Evolutionary conservation across 129 eudicot species (phyloP).

Genomic region (Saussurea involucrata): DNA sequence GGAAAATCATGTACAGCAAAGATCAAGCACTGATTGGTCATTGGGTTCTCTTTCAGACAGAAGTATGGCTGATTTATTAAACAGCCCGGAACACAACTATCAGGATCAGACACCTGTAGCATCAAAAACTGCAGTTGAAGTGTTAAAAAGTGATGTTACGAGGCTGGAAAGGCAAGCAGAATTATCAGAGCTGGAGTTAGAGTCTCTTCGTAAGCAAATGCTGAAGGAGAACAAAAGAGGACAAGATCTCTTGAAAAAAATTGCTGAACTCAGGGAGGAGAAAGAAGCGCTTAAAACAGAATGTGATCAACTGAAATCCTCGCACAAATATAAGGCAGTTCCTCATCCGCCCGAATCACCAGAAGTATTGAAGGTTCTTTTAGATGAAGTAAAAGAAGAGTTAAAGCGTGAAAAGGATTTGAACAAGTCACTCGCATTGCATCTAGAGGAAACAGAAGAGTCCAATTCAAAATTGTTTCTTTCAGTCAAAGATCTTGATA

Average conservation of each 20-base stretch:
- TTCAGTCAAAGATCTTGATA: conserved; percentile 52
- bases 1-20: conserved; percentile 23
- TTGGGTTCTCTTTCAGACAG: conserved; percentile 59
- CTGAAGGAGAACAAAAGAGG: conserved; percentile 68
- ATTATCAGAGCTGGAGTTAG: conserved; percentile 69
- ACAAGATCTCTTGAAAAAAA: conserved; percentile 50
- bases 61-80: conserved; percentile 36
- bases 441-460: conserved; percentile 60
- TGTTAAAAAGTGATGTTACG: conserved; percentile 41
- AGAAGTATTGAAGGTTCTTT: conserved; percentile 13
- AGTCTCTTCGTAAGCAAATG: conserved; percentile 77
- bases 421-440: conserved; percentile 39
- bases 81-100: conserved; percentile 35
- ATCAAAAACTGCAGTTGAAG: conserved; percentile 32
- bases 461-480: conserved; percentile 67
- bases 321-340: conserved; percentile 19
- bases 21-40: conserved; percentile 51
- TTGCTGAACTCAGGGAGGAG: conserved; percentile 49
- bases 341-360: conserved; percentile 9
- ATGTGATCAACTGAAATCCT: conserved; percentile 46
- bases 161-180: conserved; percentile 72
- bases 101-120: conserved; percentile 28
- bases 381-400: conserved; percentile 37
- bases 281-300: conserved; percentile 48
- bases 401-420: conserved; percentile 45